These are phyloP conservation scores for Pyropia haitanensis DNA, from an alignment of 23 red algal genomes.

Conservation along the genomic window DNA sequence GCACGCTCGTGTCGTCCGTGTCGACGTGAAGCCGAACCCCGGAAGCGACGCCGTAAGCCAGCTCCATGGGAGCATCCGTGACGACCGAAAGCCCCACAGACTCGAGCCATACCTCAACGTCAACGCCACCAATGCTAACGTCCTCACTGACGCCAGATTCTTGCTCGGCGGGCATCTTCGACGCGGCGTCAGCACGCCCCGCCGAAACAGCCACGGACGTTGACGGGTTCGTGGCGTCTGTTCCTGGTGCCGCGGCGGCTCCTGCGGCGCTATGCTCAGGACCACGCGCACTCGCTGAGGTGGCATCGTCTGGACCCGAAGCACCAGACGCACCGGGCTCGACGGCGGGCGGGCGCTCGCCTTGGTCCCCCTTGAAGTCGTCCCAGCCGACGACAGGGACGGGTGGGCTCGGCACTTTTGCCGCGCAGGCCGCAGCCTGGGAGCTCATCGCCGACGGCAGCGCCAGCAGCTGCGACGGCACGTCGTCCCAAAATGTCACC, in stretches of 20 bases:
- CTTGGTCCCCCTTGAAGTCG: conserved; percentile 3
- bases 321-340: not conserved
- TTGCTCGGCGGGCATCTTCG: no score
- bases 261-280: no score
- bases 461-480: not conserved
- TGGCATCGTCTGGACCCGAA: no score
- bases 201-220: no score
- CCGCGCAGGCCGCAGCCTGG: not conserved
- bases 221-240: no score
- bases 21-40: conserved; percentile 41
- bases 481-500: conserved; percentile 84
- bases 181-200: no score
- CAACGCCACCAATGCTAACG: conserved; percentile 1
- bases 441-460: not conserved
- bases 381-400: conserved; percentile 60
- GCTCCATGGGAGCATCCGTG: conserved; percentile 41
- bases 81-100: conserved; percentile 71
- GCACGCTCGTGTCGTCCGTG: conserved; percentile 7
- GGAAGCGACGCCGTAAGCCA: conserved; percentile 40
- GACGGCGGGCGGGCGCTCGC: not conserved
- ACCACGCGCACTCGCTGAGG: no score
- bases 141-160: no score
- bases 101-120: conserved; percentile 47
- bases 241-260: no score
- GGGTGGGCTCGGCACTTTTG: not conserved